Conservation (phyloP, 345 rosid species). For the Pugionium dolabratum region DNA sequence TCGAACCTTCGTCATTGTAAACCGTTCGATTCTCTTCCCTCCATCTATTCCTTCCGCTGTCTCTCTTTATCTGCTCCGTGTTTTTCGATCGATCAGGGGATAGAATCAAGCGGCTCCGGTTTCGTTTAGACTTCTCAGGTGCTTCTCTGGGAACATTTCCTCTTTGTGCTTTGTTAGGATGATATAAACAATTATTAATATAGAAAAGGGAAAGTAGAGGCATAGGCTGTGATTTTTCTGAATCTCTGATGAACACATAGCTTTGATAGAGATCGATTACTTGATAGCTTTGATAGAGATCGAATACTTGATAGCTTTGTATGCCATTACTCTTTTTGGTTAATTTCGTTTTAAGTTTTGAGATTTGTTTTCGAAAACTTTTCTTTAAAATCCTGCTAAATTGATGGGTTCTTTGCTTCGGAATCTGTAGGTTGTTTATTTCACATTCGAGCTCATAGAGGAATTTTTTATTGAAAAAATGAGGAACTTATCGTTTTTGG, state of each 20-base stretch:
- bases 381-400: background rate
- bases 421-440: slow-evolving; percentile 19
- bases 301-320: background rate
- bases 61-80: slow-evolving; percentile 8
- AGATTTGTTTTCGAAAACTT: slow-evolving; percentile 18
- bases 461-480: slow-evolving; percentile 13
- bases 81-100: slow-evolving; percentile 9
- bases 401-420: background rate
- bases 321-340: background rate
- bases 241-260: background rate
- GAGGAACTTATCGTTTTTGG: background rate
- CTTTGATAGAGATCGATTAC: too few species aligned
- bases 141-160: slow-evolving; percentile 18
- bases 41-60: background rate
- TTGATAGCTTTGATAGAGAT: background rate
- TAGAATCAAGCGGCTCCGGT: slow-evolving; percentile 23
- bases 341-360: slow-evolving; percentile 5
- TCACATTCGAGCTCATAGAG: slow-evolving; percentile 39
- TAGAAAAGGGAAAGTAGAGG: slow-evolving; percentile 5
- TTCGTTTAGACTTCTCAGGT: background rate
- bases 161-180: slow-evolving; percentile 27
- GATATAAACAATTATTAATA: slow-evolving; percentile 18
- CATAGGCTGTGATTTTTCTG: background rate
- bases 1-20: slow-evolving; percentile 1
- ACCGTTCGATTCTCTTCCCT: slow-evolving; percentile 27